These are phyloP conservation scores for Aspergillus nanangensis DNA, from an alignment of 495 filamentous ascomycete genomes.

Conservation along the genomic window DNA sequence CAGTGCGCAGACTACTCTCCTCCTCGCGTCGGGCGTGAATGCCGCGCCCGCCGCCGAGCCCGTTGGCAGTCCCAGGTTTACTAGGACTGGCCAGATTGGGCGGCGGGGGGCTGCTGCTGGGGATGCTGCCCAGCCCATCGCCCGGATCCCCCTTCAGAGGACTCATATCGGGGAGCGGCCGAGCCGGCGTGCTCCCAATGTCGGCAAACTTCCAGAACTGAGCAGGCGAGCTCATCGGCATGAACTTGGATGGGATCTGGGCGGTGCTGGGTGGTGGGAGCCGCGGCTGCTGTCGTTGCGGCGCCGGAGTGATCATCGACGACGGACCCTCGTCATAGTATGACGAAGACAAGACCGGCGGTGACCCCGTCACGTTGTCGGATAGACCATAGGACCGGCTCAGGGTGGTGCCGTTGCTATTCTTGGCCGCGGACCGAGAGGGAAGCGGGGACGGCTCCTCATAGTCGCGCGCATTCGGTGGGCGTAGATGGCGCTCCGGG, in stretches of 20 bases:
- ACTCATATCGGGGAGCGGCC: conserved; percentile 56
- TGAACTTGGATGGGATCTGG: conserved; percentile 87
- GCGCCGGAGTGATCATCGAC: conserved; percentile 78
- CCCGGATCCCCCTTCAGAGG: conserved; percentile 50
- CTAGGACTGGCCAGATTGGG: conserved; percentile 44
- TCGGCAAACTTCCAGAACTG: conserved; percentile 88
- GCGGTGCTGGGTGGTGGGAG: conserved; percentile 86
- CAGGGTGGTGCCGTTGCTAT: conserved; percentile 46
- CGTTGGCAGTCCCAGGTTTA: conserved; percentile 38
- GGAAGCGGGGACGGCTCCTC: conserved; percentile 56
- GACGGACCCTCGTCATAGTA: conserved; percentile 53
- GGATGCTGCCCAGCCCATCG: conserved; percentile 46
- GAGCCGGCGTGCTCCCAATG: conserved; percentile 72
- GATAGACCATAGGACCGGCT: conserved; percentile 53
- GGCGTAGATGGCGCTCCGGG: conserved; percentile 31
- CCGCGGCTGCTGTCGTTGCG: conserved; percentile 73
- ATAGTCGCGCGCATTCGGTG: conserved; percentile 32
- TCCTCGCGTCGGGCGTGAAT: conserved; percentile 30
- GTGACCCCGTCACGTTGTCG: conserved; percentile 56
- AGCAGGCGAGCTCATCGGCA: conserved; percentile 92
- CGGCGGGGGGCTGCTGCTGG: conserved; percentile 63
- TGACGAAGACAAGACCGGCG: conserved; percentile 66
- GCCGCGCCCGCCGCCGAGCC: conserved; percentile 25
- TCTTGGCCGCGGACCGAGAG: conserved; percentile 46
- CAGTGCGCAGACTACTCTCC: conserved; percentile 12